These are phyloP conservation scores for Cyclanthera cordifolia DNA, from an alignment of 306 rosid genomes.

Conservation along the genomic window DNA sequence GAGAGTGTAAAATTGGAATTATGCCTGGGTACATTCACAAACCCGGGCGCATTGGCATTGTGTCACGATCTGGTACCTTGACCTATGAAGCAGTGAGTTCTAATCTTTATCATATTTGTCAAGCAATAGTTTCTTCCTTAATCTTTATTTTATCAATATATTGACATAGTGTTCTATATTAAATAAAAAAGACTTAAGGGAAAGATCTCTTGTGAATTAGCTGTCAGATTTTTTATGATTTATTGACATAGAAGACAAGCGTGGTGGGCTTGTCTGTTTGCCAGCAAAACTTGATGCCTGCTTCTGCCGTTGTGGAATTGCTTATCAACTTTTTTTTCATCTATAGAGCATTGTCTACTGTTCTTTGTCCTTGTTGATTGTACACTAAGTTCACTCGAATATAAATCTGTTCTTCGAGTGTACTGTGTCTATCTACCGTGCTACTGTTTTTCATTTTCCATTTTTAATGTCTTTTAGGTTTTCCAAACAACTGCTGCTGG, in stretches of 20 bases:
- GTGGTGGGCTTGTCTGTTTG: not conserved
- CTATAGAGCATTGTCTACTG: not conserved
- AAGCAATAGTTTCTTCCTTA: not conserved
- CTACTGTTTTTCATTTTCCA: not conserved
- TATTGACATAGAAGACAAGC: not conserved
- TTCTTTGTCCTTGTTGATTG: not conserved
- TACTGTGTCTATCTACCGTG: not conserved
- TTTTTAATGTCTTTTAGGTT: conserved; percentile 40
- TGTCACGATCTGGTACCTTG: conserved; percentile 98
- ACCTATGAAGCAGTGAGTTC: conserved; percentile 94
- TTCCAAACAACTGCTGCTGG: conserved; percentile 97
- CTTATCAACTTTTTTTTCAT: not conserved
- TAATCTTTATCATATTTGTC: not conserved
- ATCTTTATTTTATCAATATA: not conserved
- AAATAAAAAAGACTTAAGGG: not conserved
- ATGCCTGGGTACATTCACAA: conserved; percentile 99
- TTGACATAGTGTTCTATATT: conserved; percentile 3
- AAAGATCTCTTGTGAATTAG: not conserved
- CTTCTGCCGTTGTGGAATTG: not conserved
- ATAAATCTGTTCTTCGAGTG: not conserved
- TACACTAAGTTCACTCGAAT: not conserved
- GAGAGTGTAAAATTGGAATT: conserved; percentile 98
- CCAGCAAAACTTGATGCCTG: not conserved
- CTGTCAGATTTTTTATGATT: not conserved
- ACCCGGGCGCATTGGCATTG: conserved; percentile 95